Conservation (phyloP, 1,139 yeast genomes). For the Geotrichum bryndzae region DNA sequence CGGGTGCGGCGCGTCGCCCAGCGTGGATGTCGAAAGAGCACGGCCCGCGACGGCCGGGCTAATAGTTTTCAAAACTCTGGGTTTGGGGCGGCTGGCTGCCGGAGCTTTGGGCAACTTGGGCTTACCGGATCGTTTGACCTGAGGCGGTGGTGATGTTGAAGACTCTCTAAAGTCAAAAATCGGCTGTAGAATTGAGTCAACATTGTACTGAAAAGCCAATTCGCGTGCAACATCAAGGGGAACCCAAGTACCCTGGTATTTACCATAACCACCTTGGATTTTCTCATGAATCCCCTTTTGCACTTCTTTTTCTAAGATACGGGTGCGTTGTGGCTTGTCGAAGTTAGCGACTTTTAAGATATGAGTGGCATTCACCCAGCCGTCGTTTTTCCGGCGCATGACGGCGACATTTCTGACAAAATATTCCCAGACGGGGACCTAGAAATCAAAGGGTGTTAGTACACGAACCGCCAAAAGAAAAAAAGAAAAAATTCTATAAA, state of each 20-base stretch:
- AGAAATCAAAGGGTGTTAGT: background rate
- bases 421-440: constrained; percentile 84
- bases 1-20: constrained; percentile 2
- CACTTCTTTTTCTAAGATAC: constrained; percentile 86
- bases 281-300: constrained; percentile 84
- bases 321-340: constrained; percentile 89
- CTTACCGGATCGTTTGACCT: constrained; percentile 25
- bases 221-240: constrained; percentile 56
- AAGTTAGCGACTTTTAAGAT: constrained; percentile 89
- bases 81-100: constrained; percentile 23
- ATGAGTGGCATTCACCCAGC: constrained; percentile 98
- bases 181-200: constrained; percentile 57
- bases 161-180: constrained; percentile 47
- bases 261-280: constrained; percentile 95
- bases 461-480: background rate
- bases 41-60: constrained; percentile 16
- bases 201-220: constrained; percentile 66
- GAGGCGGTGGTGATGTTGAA: constrained; percentile 36
- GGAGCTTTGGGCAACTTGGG: constrained; percentile 6
- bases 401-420: constrained; percentile 76
- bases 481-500: background rate
- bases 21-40: constrained; percentile 7
- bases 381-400: constrained; percentile 85
- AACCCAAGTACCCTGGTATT: constrained; percentile 97
- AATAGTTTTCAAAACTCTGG: constrained; percentile 1